phyloP scores from a whole-genome alignment of 202 grass and related monocot genomes.

The Setaria viridis region DNA sequence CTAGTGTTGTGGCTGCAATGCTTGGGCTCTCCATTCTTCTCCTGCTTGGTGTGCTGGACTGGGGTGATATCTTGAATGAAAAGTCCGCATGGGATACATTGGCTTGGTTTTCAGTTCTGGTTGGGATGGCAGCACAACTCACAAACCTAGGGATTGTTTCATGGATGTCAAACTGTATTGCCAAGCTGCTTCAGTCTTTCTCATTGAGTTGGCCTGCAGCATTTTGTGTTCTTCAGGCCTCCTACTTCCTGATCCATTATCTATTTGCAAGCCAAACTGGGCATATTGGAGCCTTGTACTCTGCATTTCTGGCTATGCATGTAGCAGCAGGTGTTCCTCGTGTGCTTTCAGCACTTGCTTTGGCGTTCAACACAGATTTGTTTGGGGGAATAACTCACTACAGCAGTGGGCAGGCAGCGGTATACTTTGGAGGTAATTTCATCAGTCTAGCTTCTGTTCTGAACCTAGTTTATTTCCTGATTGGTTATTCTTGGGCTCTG shows the following conservation, averaged over 20 bases:
- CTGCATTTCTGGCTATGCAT: slow-evolving; percentile 93
- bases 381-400: slow-evolving; percentile 92
- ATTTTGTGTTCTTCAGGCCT: slow-evolving; percentile 77
- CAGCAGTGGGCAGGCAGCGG: slow-evolving; percentile 92
- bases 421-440: slow-evolving; percentile 95
- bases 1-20: slow-evolving; percentile 95
- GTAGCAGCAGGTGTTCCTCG: slow-evolving; percentile 80
- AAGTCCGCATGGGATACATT: slow-evolving; percentile 97
- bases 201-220: slow-evolving; percentile 86
- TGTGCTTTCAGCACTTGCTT: slow-evolving; percentile 76
- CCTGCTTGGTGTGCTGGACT: slow-evolving; percentile 82
- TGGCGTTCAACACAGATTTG: slow-evolving; percentile 90
- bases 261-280: slow-evolving; percentile 96
- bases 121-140: slow-evolving; percentile 90
- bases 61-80: slow-evolving; percentile 91
- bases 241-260: slow-evolving; percentile 93
- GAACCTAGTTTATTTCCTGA: too few species aligned
- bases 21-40: slow-evolving; percentile 90
- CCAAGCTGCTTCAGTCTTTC: slow-evolving; percentile 67
- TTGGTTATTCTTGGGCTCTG: too few species aligned
- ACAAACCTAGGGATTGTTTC: slow-evolving; percentile 86
- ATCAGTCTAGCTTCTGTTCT: too few species aligned
- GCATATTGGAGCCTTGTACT: slow-evolving; percentile 90
- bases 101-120: slow-evolving; percentile 90
- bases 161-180: slow-evolving; percentile 87